Evolutionary conservation across 2,329 filamentous ascomycete genomes (phyloP).

Genomic region (Metarhizium rileyi): DNA sequence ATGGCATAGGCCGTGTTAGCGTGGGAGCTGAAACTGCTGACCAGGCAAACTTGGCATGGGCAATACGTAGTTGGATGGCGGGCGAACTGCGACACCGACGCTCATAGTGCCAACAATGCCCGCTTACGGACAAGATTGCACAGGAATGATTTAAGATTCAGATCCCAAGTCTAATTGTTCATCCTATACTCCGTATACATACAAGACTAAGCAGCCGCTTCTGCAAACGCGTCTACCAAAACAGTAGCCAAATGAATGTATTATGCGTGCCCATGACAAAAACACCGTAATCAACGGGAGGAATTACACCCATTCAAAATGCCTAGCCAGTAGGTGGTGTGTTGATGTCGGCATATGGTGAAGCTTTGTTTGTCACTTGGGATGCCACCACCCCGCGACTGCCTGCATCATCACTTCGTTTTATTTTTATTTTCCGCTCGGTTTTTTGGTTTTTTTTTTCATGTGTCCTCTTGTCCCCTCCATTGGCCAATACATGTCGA

Average conservation of each 20-base stretch:
- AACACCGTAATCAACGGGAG: background rate
- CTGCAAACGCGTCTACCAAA: background rate
- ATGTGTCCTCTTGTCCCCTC: background rate
- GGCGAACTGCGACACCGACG: background rate
- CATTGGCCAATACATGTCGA: too few relatives aligned
- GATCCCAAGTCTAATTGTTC: background rate
- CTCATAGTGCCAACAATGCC: background rate
- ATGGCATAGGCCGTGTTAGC: conserved; percentile 26
- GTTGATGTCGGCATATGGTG: background rate
- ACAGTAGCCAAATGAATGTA: background rate
- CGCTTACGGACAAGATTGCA: background rate
- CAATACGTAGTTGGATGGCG: background rate
- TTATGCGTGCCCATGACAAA: background rate
- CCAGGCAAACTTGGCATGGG: background rate
- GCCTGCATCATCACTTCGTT: background rate
- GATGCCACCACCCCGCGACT: background rate
- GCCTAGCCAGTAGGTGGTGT: background rate
- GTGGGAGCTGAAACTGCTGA: background rate
- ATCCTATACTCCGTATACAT: background rate
- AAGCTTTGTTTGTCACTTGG: background rate
- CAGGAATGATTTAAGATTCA: background rate
- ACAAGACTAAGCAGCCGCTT: background rate
- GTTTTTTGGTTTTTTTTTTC: background rate
- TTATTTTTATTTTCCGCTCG: background rate
- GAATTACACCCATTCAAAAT: background rate